Evolutionary conservation across 2,329 filamentous ascomycete species (phyloP), one percentile per base, ranked within the genome.

Genomic region (Calonectria ilicicola): DNA sequence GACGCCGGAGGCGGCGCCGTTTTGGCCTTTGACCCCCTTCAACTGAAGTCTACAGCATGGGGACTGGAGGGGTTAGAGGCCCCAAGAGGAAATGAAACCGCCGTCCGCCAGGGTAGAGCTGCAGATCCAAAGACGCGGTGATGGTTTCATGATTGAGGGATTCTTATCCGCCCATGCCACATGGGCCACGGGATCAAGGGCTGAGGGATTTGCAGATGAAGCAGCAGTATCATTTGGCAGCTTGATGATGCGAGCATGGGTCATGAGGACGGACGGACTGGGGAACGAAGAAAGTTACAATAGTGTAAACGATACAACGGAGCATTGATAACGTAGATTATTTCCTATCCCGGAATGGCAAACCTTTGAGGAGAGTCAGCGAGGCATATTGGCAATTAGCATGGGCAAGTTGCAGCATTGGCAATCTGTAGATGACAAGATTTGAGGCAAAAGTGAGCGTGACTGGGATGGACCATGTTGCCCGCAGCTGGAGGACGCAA

Each of bases 41-140:
- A 8, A 53, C 21, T n/a, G n/a, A 17, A 53, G 12, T 51, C 27
- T 47, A 47, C 40, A 47, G 38, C 65, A 27, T 58, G 68, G 56
- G 69, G 64, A 70, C 70, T 68, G 63, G 69, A 71, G 67, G 47
- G 73, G 40, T 46, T 65, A 44, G 69, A 35, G 67, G 19, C 58
- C 40, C 47, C 49, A 44, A 42, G 53, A 69, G 53, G 69, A 69
- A 65, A 56, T 79, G 77, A 79, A 79, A 79, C 76, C 69, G 67
- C 72, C 64, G 68, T 60, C 69, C 47, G 66, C 40, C 19, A 62
- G 60, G 68, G 73, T 51, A 67, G n/a, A 71, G 56, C 62, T 56
- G 71, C 51, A 42, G 32, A 35, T 42, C 42, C 26, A 51, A 65
- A 51, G 73, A 69, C 65, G 76, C 74, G 51, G 72, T 68, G 53